Conservation (phyloP, 441 rosid species). For the Geranium incanum region DNA sequence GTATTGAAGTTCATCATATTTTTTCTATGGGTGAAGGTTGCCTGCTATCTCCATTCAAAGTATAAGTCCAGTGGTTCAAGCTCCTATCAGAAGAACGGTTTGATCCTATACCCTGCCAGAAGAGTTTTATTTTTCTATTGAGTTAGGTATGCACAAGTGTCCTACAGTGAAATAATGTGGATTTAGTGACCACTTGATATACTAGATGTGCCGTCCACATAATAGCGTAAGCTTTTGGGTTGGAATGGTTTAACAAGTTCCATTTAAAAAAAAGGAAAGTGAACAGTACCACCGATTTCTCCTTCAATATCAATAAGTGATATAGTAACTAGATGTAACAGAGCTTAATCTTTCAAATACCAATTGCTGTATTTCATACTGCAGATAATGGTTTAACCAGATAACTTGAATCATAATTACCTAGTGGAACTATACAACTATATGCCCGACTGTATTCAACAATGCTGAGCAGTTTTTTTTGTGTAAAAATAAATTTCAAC, state of each 20-base stretch:
- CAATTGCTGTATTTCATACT: not conserved
- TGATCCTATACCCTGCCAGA: constrained; percentile 3
- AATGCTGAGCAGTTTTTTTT: not conserved
- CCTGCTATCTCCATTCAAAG: constrained; percentile 62
- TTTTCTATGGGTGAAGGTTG: constrained; percentile 36
- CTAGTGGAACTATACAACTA: not conserved
- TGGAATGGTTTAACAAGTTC: not conserved
- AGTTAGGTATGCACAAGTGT: not conserved
- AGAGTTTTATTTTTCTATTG: constrained; percentile 5
- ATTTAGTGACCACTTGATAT: too few relatives aligned
- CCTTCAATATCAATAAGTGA: not conserved
- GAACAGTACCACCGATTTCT: not conserved
- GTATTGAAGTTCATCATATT: not conserved
- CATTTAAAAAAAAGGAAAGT: not conserved
- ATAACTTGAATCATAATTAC: not conserved
- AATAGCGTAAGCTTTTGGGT: too few relatives aligned
- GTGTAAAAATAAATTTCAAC: not conserved
- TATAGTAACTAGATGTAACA: not conserved
- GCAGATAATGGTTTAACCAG: not conserved
- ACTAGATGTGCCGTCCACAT: too few relatives aligned
- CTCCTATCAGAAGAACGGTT: constrained; percentile 56
- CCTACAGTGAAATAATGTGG: too few relatives aligned
- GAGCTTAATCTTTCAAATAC: not conserved
- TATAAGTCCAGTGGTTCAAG: constrained; percentile 51
- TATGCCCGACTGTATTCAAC: not conserved